Base-by-base conservation (phyloP, 768 basidiomycete genomes). In the Mycena venus region DNA sequence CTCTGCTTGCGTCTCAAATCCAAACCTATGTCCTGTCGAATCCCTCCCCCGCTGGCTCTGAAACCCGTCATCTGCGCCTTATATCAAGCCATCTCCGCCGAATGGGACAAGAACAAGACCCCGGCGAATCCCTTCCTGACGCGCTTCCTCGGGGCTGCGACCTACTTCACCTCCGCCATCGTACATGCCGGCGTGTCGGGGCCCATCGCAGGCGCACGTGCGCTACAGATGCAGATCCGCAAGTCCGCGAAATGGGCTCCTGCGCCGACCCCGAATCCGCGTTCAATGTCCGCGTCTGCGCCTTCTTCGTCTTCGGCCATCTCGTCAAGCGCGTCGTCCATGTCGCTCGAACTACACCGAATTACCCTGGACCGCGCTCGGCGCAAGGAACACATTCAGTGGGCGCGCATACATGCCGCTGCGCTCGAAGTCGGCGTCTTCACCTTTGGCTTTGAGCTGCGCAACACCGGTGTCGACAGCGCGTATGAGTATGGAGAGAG, bases 361-460 rank as follows among this genome's bases (percentile, higher is more conserved):
- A 91, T 92, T 67, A 90, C 90, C 25, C 81, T 78, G 27, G 91
- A 92, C 66, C 85, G 91, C 53, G 90, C 91, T 75, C 85, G 90
- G 4, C 86, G 90, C 68, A 92, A 91, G 67, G 91, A 92, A 67
- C 87, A 92, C 72, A 89, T 92, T 0, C 90, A 91, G 64, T 92
- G 91, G 91, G 91, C 91, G 0, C 88, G 90, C 40, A 90, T 92
- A 15, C 91, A 92, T 75, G 91, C 90, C 0, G 89, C 91, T 5
- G 91, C 91, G 11, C 85, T 92, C 51, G 91, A 92, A 75, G 85
- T 91, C 1, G 89, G 89, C 17, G 85, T 91, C 79, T 80, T 92
- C 49, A 83, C 80, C 2, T 78, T 88, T 80, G 86, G 87, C 2
- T 83, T 84, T 56, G 82, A 72, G 34, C 44, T 63, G 17, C 71